These are phyloP conservation scores for Epichloe sylvatica DNA, from an alignment of 2,329 filamentous ascomycete genomes.

Conservation along the genomic window DNA sequence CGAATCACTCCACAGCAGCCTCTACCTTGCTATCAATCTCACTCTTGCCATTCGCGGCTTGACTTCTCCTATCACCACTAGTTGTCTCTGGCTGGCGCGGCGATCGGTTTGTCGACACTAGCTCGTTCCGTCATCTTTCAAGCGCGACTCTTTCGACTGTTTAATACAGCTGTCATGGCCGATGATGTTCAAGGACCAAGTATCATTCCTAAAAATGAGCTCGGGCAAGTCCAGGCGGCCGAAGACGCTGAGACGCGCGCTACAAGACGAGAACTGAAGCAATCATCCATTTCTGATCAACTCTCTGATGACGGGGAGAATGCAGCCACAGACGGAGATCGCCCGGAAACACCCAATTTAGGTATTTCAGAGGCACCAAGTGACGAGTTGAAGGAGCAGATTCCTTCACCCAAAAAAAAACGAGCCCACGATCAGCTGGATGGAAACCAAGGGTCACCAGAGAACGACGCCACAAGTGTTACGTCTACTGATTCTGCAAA, in stretches of 20 bases:
- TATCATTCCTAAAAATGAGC: slow-evolving; percentile 26
- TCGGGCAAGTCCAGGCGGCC: slow-evolving; percentile 21
- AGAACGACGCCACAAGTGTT: slow-evolving; percentile 29
- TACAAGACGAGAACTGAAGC: slow-evolving; percentile 49
- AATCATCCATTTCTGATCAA: slow-evolving; percentile 45
- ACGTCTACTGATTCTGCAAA: slow-evolving; percentile 31
- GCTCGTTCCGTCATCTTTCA: not conserved
- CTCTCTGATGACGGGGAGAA: slow-evolving; percentile 4
- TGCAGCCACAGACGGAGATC: slow-evolving; percentile 9
- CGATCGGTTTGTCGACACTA: not conserved
- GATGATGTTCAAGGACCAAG: slow-evolving; percentile 28
- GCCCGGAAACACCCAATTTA: slow-evolving; percentile 22
- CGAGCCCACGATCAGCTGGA: slow-evolving; percentile 46
- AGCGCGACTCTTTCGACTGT: not conserved
- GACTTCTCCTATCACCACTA: not conserved
- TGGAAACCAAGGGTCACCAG: slow-evolving; percentile 27
- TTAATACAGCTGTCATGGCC: slow-evolving; percentile 22
- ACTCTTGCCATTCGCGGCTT: not conserved
- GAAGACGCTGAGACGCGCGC: slow-evolving; percentile 52
- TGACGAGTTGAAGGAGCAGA: slow-evolving; percentile 31
- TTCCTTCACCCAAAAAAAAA: slow-evolving; percentile 54
- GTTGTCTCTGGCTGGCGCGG: not conserved
- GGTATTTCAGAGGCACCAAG: slow-evolving; percentile 20
- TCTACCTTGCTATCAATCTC: not conserved
- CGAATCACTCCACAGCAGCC: not conserved